Conservation (phyloP, 805 yeast genomes). For the Metschnikowia rubicola region DNA sequence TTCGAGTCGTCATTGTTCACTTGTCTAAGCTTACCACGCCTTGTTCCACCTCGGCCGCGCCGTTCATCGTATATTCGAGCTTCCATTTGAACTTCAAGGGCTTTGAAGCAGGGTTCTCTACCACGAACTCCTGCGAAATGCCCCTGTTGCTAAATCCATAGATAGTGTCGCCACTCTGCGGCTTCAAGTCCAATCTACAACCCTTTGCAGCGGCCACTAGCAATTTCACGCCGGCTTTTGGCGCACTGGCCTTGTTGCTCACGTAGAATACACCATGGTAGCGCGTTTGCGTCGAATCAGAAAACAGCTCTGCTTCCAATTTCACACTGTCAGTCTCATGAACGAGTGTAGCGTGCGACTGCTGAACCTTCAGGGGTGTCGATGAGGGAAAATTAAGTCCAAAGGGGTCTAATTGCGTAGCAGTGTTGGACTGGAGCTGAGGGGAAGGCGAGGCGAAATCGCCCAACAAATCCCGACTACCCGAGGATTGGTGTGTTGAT, state of each 20-base stretch:
- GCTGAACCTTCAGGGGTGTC: conserved; percentile 30
- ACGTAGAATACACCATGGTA: conserved; percentile 45
- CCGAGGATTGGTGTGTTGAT: neutral
- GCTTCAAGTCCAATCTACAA: conserved; percentile 53
- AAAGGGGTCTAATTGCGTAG: conserved; percentile 36
- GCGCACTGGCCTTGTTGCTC: conserved; percentile 46
- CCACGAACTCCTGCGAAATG: conserved; percentile 49
- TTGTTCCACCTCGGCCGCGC: conserved; percentile 10
- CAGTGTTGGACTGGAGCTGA: conserved; percentile 27
- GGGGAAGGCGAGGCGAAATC: conserved; percentile 43
- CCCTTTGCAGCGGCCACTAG: conserved; percentile 70
- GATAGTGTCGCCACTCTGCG: conserved; percentile 58
- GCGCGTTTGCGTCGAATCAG: conserved; percentile 30
- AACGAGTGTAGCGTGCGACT: conserved; percentile 24
- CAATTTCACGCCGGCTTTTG: conserved; percentile 52
- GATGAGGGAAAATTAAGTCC: conserved; percentile 37
- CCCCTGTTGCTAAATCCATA: conserved; percentile 47
- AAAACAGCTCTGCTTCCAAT: conserved; percentile 42
- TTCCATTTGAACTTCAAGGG: conserved; percentile 74
- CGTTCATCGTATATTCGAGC: conserved; percentile 44
- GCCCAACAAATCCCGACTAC: conserved; percentile 28
- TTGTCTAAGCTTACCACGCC: conserved; percentile 12
- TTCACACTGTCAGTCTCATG: conserved; percentile 46
- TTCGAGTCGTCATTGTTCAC: neutral
- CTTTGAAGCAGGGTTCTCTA: conserved; percentile 33